Percentiles rank a stretch among this genome's conserved stretches.
These are phyloP conservation scores for Aquanectria penicillioides DNA, from an alignment of 2,329 filamentous ascomycete genomes.

Conservation along the genomic window DNA sequence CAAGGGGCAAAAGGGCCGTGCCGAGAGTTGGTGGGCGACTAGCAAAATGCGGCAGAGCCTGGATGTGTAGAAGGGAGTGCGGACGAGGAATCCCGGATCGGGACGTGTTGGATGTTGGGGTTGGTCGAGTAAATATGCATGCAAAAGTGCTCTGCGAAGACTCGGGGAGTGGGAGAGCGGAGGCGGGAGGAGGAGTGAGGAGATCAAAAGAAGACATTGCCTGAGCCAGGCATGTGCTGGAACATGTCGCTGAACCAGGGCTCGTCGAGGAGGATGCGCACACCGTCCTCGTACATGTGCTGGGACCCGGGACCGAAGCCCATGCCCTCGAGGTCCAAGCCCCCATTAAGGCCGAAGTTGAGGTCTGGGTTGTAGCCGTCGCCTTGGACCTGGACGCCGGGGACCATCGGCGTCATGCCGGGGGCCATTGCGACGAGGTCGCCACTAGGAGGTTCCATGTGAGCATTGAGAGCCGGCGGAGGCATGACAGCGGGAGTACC, in stretches of 20 bases:
- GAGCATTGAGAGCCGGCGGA: constrained; percentile 23
- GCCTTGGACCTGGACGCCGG: constrained; percentile 19
- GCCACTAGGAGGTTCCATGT: constrained; percentile 27
- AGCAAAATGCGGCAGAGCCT: neutral
- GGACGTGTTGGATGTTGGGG: neutral
- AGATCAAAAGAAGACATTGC: constrained; percentile 50
- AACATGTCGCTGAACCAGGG: constrained; percentile 53
- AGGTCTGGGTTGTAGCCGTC: constrained; percentile 29
- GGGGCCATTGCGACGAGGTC: constrained; percentile 42
- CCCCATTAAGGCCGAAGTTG: constrained; percentile 36
- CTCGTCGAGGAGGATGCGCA: constrained; percentile 51
- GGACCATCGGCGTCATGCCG: constrained; percentile 31
- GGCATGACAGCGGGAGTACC: constrained; percentile 12
- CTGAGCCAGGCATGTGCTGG: constrained; percentile 46
- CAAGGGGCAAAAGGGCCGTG: neutral
- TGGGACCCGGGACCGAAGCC: constrained; percentile 40
- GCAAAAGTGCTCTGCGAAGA: neutral
- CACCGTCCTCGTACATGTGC: constrained; percentile 46
- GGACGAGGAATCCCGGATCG: neutral
- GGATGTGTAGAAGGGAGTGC: no score
- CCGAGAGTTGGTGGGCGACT: neutral
- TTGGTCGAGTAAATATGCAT: neutral
- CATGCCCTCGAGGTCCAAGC: constrained; percentile 45
- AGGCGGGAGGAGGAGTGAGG: neutral
- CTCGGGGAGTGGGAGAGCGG: neutral